Percentiles rank a stretch among this genome's conserved stretches.
Evolutionary conservation across 2,329 filamentous ascomycete genomes (phyloP).

Genomic region (Fusarium succisae): DNA sequence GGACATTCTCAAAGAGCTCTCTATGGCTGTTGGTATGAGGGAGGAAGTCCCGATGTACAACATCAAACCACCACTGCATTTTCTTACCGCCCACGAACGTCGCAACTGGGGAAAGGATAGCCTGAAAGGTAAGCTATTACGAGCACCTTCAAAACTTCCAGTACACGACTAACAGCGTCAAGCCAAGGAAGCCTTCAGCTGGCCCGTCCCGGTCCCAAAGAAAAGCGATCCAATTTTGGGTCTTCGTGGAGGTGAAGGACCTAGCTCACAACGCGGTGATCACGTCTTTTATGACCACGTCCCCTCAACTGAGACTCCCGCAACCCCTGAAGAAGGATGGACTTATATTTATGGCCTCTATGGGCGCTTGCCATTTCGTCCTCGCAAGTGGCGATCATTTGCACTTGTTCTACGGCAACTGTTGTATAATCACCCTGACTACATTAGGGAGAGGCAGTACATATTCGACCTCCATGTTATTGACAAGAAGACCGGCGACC

Average conservation of each 20-base stretch:
- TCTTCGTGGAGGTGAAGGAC: slow-evolving; percentile 29
- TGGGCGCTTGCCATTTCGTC: slow-evolving; percentile 46
- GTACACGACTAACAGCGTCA: not conserved
- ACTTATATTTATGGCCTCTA: slow-evolving; percentile 40
- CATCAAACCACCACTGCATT: slow-evolving; percentile 45
- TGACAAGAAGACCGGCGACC: not conserved
- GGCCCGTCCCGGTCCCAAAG: slow-evolving; percentile 3
- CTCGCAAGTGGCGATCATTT: slow-evolving; percentile 32
- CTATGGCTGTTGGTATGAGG: slow-evolving; percentile 22
- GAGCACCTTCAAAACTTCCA: rapidly evolving
- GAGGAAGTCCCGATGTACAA: slow-evolving; percentile 20
- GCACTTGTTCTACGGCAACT: slow-evolving; percentile 36
- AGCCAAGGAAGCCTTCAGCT: slow-evolving; percentile 16
- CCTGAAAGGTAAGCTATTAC: slow-evolving; percentile 26
- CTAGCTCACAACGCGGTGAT: not conserved
- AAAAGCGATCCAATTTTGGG: not conserved
- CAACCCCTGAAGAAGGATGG: slow-evolving; percentile 8
- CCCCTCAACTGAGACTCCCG: not conserved
- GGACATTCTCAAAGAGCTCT: slow-evolving; percentile 38
- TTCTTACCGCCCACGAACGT: slow-evolving; percentile 44
- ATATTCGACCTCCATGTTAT: slow-evolving; percentile 25
- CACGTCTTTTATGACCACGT: slow-evolving; percentile 1
- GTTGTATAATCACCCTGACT: slow-evolving; percentile 7
- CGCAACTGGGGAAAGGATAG: slow-evolving; percentile 45
- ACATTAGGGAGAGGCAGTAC: not conserved